A percentile compares a stretch with the other conserved stretches of the same genome.
Conservation (phyloP, 164 flowering plant species). For the Magnolia changhungtana region DNA sequence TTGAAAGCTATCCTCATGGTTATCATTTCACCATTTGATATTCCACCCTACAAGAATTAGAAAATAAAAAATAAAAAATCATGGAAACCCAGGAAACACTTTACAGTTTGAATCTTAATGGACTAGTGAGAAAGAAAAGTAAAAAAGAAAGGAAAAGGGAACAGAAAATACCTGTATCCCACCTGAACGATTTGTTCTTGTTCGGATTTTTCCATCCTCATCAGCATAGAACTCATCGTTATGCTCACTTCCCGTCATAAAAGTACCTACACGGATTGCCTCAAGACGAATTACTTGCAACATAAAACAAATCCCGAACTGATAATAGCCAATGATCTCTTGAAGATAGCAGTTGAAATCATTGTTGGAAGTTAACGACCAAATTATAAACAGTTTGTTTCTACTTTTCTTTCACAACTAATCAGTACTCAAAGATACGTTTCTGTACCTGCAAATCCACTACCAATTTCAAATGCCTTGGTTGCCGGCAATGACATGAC, state of each 20-base stretch:
- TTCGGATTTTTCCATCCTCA: slow-evolving; percentile 69
- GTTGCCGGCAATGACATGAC: slow-evolving; percentile 87
- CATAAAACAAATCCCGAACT: background rate
- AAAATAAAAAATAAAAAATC: background rate
- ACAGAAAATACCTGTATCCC: slow-evolving; percentile 72
- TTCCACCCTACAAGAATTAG: slow-evolving; percentile 66
- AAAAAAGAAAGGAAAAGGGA: background rate
- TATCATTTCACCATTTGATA: slow-evolving; percentile 93
- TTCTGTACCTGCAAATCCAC: slow-evolving; percentile 85
- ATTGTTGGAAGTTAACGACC: background rate
- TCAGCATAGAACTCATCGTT: slow-evolving; percentile 85
- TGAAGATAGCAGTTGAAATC: background rate
- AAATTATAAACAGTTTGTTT: no score
- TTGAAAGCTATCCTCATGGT: slow-evolving; percentile 90
- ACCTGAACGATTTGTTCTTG: slow-evolving; percentile 96
- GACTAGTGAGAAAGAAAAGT: background rate
- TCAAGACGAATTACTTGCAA: background rate
- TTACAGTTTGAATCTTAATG: background rate
- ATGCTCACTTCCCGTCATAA: slow-evolving; percentile 92
- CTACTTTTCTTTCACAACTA: no score
- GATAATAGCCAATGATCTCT: background rate
- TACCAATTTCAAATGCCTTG: slow-evolving; percentile 93
- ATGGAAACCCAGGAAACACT: background rate
- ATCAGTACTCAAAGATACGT: background rate
- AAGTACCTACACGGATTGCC: slow-evolving; percentile 54